Percentiles rank a stretch among this genome's conserved stretches.
Conservation (phyloP, 352 stramenopile genomes). For the Pythium monospermum region DNA sequence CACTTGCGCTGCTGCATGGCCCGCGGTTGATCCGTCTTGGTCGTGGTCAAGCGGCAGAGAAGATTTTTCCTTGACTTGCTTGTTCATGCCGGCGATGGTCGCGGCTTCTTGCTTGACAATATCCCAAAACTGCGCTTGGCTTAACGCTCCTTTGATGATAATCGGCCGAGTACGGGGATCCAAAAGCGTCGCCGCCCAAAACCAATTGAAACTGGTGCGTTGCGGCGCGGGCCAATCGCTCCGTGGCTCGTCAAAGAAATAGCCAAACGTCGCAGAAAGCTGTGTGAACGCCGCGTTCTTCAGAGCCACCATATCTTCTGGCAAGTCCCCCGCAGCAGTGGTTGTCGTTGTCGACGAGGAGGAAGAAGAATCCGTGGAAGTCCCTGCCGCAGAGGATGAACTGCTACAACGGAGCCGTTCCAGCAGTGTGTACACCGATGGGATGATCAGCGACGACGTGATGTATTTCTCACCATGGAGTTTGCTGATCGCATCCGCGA, state of each 20-base stretch:
- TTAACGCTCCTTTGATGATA: constrained; percentile 65
- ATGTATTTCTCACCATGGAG: constrained; percentile 55
- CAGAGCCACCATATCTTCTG: constrained; percentile 63
- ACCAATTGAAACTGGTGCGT: constrained; percentile 51
- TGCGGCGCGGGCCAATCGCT: constrained; percentile 36
- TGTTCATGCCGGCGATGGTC: constrained; percentile 42
- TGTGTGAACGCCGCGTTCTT: constrained; percentile 48
- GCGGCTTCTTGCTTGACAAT: constrained; percentile 57
- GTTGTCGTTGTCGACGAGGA: background rate
- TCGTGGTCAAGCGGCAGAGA: constrained; percentile 50
- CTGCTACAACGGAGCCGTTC: constrained; percentile 47
- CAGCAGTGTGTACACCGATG: constrained; percentile 61
- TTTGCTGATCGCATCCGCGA: constrained; percentile 54
- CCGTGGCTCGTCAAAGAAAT: constrained; percentile 46
- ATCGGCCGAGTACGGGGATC: constrained; percentile 71
- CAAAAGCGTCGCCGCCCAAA: constrained; percentile 67
- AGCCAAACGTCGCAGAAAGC: constrained; percentile 48
- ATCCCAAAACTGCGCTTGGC: constrained; percentile 59
- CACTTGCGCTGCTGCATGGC: background rate
- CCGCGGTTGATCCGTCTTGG: constrained; percentile 23
- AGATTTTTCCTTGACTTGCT: no score
- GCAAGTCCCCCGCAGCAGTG: constrained; percentile 22
- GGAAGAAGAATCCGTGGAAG: no score
- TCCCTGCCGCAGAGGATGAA: no score
- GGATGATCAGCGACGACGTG: constrained; percentile 62